These are phyloP conservation scores for Solanum okadae DNA, from an alignment of 257 asterid genomes.

Conservation along the genomic window DNA sequence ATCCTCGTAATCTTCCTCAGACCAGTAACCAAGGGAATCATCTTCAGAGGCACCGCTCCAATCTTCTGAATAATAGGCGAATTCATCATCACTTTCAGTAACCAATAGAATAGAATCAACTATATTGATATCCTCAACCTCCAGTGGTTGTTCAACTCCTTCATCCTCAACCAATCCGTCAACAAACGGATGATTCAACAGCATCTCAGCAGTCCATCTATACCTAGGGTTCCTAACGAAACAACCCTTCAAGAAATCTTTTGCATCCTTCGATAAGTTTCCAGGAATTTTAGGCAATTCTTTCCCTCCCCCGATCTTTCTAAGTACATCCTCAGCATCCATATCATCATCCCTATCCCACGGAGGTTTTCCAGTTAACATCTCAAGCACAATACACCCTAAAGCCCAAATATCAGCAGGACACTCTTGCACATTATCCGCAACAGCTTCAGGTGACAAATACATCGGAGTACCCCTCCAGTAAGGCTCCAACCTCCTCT, in stretches of 20 bases:
- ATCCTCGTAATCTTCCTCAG: conserved; percentile 44
- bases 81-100: conserved; percentile 43
- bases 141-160: conserved; percentile 21
- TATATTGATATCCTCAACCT: conserved; percentile 45
- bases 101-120: conserved; percentile 35
- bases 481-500: conserved; percentile 62
- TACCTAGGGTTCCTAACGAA: conserved; percentile 64
- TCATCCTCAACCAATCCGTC: conserved; percentile 34
- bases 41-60: conserved; percentile 32
- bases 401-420: conserved; percentile 86
- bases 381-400: conserved; percentile 76
- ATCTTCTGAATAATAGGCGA: conserved; percentile 19
- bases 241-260: conserved; percentile 67
- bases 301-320: conserved; percentile 37
- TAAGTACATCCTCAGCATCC: conserved; percentile 38
- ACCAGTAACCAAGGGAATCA: conserved; percentile 28
- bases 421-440: conserved; percentile 49
- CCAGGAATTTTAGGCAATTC: conserved; percentile 49
- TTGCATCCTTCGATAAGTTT: conserved; percentile 54
- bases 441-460: conserved; percentile 69
- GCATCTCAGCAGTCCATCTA: conserved; percentile 74
- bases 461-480: conserved; percentile 85
- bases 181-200: conserved; percentile 54
- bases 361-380: conserved; percentile 64
- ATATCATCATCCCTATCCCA: conserved; percentile 35